Evolutionary conservation across 441 rosid genomes (phyloP), one percentile per base, ranked within the genome.

Genomic region (Erodium texanum): DNA sequence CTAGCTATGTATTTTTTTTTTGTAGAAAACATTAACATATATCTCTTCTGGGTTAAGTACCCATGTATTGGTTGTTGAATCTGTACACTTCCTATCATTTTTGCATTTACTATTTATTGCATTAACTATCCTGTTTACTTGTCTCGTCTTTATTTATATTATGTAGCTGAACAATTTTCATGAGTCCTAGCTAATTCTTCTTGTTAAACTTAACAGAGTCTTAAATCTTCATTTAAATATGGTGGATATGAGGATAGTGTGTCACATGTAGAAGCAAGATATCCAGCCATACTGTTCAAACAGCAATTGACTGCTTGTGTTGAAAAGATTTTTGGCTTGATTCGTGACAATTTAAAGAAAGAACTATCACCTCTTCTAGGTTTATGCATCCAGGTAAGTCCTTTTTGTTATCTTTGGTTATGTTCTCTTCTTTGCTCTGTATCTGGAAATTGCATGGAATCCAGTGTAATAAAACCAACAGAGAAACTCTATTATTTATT

Each of bases 301-400:
- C 99, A 94, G 80, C 99, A 94, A 72, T 77, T 94, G 65, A 94
- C 98, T 45, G 95, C 99, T 73, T 92, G 98, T 75, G 98, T 95
- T 62, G 99, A 95, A 86, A 95, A 95, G 87, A 90, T 94, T 16
- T 94, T 92, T 83, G 99, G 99, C 70, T 77, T 94, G 82, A 87
- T 94, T 71, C 92, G 99, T 67, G 99, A 94, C 82, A 88, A 92
- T 73, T 75, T 94, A 83, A 94, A 94, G 83, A 94, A 89, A 77
- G 99, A 92, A 74, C 79, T 94, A 62, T 88, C 94, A 45, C 98
- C 97, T 32, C 86, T 94, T 54, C 75, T 94, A 77, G 87, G 84
- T 68, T 82, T 43, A 69, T 94, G 99, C 86, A 88, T 94, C 82
- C 99, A 94, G 92, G 99, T 88, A 64, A 77, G 79, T 76, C 45